Evolutionary conservation across 2,329 filamentous ascomycete genomes (phyloP).

Genomic region (Decorospora gaudefroyi): DNA sequence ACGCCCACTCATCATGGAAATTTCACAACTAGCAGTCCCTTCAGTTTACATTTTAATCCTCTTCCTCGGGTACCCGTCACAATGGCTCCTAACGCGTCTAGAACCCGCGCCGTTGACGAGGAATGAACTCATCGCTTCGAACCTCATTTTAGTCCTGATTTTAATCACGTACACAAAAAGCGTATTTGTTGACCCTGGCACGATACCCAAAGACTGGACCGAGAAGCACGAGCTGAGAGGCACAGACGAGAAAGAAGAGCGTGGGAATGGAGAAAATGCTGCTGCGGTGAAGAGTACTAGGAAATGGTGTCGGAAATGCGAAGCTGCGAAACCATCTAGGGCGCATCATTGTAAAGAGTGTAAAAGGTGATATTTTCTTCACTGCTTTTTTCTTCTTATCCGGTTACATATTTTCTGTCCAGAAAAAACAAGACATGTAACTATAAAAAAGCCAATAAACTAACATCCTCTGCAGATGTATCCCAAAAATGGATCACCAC

Average conservation of each 20-base stretch:
- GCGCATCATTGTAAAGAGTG: conserved; percentile 83
- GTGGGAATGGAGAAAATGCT: conserved; percentile 4
- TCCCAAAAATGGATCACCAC: conserved; percentile 84
- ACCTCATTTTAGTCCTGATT: conserved; percentile 65
- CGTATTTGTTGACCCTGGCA: conserved; percentile 64
- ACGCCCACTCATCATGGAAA: conserved; percentile 27
- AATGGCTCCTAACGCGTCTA: conserved; percentile 66
- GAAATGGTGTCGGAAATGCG: conserved; percentile 77
- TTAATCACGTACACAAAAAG: conserved; percentile 71
- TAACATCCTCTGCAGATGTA: conserved; percentile 57
- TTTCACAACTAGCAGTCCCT: conserved; percentile 64
- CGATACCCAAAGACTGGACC: conserved; percentile 50
- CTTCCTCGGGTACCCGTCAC: conserved; percentile 73
- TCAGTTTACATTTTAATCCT: conserved; percentile 67
- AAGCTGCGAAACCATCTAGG: conserved; percentile 72
- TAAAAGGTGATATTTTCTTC: conserved; percentile 53
- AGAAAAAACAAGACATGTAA: not conserved
- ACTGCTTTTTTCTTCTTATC: not conserved
- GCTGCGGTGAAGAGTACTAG: conserved; percentile 36
- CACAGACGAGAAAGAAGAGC: not conserved
- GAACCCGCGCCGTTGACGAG: conserved; percentile 63
- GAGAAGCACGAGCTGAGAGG: conserved; percentile 12
- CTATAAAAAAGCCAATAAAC: no score
- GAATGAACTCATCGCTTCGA: conserved; percentile 66
- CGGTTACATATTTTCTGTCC: not conserved